Evolutionary conservation across 2,329 filamentous ascomycete genomes (phyloP).

Genomic region (Xylaria multiplex): DNA sequence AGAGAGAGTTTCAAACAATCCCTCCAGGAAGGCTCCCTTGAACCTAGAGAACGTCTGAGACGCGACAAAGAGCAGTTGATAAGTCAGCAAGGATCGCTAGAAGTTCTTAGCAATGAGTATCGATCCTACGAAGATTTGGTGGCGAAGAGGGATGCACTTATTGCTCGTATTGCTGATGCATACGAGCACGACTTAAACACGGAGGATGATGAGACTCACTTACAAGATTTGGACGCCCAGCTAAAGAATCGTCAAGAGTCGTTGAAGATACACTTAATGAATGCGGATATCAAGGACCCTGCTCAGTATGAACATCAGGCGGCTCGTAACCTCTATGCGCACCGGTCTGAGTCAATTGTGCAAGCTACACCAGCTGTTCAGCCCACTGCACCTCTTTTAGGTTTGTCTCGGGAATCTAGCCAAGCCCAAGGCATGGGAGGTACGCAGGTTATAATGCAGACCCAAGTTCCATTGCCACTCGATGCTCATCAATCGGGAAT

Average conservation of each 20-base stretch:
- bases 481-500: conserved; percentile 29
- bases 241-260: conserved; percentile 57
- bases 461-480: conserved; percentile 54
- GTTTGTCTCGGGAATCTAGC: conserved; percentile 50
- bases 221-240: conserved; percentile 60
- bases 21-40: conserved; percentile 58
- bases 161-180: conserved; percentile 59
- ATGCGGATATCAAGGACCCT: conserved; percentile 58
- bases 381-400: conserved; percentile 44
- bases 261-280: conserved; percentile 55
- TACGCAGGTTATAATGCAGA: conserved; percentile 64
- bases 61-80: conserved; percentile 60
- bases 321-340: conserved; percentile 33
- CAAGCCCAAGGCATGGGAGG: conserved; percentile 38
- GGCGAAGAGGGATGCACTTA: conserved; percentile 57
- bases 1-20: conserved; percentile 59
- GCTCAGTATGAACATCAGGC: conserved; percentile 51
- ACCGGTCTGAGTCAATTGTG: conserved; percentile 51
- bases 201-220: conserved; percentile 60
- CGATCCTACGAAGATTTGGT: conserved; percentile 56
- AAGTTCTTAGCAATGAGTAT: conserved; percentile 55
- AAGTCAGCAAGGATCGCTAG: conserved; percentile 58
- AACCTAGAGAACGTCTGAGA: conserved; percentile 60
- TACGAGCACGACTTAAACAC: conserved; percentile 64
- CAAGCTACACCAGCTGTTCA: conserved; percentile 57